Percentiles rank a stretch among this genome's conserved stretches.
Conservation (phyloP, 1,139 yeast species). For the Torulaspora pretoriensis region DNA sequence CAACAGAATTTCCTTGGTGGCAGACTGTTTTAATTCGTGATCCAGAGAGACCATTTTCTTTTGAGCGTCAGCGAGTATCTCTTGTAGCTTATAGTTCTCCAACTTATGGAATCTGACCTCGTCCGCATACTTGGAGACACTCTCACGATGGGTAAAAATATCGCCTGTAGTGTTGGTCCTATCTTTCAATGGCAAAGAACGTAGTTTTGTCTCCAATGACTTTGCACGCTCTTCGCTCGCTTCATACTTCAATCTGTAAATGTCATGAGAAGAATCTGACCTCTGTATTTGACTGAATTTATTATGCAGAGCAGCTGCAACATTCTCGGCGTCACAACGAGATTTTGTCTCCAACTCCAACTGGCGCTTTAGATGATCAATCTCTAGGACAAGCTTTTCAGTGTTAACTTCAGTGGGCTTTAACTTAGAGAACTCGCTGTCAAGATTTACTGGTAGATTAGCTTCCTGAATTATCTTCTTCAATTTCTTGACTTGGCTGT, state of each 20-base stretch:
- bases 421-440: constrained; percentile 24
- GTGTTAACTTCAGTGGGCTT: constrained; percentile 31
- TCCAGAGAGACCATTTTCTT: constrained; percentile 24
- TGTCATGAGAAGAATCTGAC: constrained; percentile 31
- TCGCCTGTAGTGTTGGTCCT: constrained; percentile 30
- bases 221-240: constrained; percentile 46
- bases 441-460: constrained; percentile 30
- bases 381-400: constrained; percentile 36
- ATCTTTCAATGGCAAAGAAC: constrained; percentile 33
- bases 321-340: constrained; percentile 34
- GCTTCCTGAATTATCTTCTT: constrained; percentile 31
- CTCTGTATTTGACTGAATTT: constrained; percentile 33
- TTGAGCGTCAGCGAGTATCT: constrained; percentile 29
- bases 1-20: constrained; percentile 27
- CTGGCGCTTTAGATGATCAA: constrained; percentile 41
- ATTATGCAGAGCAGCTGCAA: constrained; percentile 32
- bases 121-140: constrained; percentile 46
- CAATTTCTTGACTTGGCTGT: constrained; percentile 41
- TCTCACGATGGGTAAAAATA: constrained; percentile 31
- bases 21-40: constrained; percentile 25
- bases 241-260: constrained; percentile 39
- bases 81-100: constrained; percentile 48
- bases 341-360: constrained; percentile 37
- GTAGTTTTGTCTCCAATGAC: constrained; percentile 43
- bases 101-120: constrained; percentile 31